A percentile compares a stretch with the other conserved stretches of the same genome.
phyloP scores from a whole-genome alignment of 768 basidiomycete genomes.

The Hygrophoropsis aurantiaca region DNA sequence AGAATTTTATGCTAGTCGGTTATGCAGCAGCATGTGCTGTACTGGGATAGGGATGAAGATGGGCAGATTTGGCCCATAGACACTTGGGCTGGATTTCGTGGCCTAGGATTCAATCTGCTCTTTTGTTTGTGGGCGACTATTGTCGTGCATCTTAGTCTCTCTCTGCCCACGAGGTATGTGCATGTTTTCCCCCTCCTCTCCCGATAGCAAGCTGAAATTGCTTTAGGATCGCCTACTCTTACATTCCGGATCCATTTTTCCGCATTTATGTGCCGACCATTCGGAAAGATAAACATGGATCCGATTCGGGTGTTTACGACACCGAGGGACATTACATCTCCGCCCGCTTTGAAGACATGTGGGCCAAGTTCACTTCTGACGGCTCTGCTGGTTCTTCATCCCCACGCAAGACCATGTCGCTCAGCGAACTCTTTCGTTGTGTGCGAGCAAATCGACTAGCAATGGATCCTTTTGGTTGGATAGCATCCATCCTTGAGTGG shows the following conservation, averaged over 20 bases:
- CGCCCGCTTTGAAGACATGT: conserved; percentile 44
- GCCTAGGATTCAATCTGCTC: conserved; percentile 40
- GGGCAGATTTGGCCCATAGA: conserved; percentile 45
- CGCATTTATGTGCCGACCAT: conserved; percentile 35
- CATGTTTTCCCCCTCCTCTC: neutral
- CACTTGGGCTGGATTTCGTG: conserved; percentile 41
- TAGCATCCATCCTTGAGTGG: conserved; percentile 39
- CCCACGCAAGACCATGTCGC: conserved; percentile 23
- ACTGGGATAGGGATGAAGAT: conserved; percentile 41
- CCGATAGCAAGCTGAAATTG: neutral
- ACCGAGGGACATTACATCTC: conserved; percentile 41
- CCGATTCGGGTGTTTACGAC: conserved; percentile 42
- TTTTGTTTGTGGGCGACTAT: conserved; percentile 34
- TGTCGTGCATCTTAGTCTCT: conserved; percentile 34
- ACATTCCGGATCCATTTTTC: conserved; percentile 43
- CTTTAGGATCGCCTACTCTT: conserved; percentile 16
- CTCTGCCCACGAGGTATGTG: conserved; percentile 32
- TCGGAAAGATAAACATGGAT: conserved; percentile 41
- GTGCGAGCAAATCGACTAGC: conserved; percentile 29
- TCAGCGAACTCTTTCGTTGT: conserved; percentile 32
- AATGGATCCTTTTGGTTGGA: conserved; percentile 37
- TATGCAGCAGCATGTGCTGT: conserved; percentile 40
- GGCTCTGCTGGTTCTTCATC: conserved; percentile 9
- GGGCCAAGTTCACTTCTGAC: conserved; percentile 32
- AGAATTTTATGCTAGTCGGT: conserved; percentile 26